Conservation (phyloP, 441 rosid genomes). For the Raphanus hybrid region DNA sequence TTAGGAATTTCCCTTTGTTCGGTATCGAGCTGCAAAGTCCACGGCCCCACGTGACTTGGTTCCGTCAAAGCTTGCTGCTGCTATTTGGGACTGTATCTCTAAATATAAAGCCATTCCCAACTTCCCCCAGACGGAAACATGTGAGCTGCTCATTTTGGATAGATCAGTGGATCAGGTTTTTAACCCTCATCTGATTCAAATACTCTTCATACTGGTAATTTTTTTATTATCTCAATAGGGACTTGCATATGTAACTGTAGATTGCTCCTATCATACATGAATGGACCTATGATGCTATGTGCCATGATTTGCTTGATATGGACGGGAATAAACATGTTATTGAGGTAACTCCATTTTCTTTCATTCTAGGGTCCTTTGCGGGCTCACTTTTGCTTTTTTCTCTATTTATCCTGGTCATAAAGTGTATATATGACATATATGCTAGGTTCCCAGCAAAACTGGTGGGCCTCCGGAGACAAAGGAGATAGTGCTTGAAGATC, state of each 20-base stretch:
- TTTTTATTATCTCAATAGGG: conserved; percentile 15
- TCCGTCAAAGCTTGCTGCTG: conserved; percentile 67
- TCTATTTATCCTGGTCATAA: conserved; percentile 14
- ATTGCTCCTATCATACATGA: conserved; percentile 78
- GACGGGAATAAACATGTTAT: conserved; percentile 62
- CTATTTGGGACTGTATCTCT: conserved; percentile 52
- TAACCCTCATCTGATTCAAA: conserved; percentile 25
- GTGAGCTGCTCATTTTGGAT: conserved; percentile 73
- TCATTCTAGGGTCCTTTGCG: not conserved
- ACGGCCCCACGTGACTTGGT: conserved; percentile 50
- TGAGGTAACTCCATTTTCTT: conserved; percentile 48
- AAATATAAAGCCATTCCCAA: conserved; percentile 68
- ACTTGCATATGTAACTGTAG: conserved; percentile 40
- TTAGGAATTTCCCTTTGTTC: conserved; percentile 69
- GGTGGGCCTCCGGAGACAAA: conserved; percentile 66
- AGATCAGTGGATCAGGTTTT: conserved; percentile 77
- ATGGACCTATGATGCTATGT: conserved; percentile 83
- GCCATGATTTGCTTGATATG: conserved; percentile 73
- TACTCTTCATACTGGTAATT: not conserved
- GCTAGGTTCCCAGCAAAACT: conserved; percentile 73
- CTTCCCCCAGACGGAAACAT: conserved; percentile 69
- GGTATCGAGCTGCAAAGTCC: conserved; percentile 62
- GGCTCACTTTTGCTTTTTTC: not conserved
- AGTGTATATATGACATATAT: conserved; percentile 1
- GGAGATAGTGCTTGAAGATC: conserved; percentile 70